Percentiles rank a stretch among this genome's conserved stretches.
These are phyloP conservation scores for Sporothrix protearum DNA, from an alignment of 2,329 filamentous ascomycete species.

Conservation along the genomic window DNA sequence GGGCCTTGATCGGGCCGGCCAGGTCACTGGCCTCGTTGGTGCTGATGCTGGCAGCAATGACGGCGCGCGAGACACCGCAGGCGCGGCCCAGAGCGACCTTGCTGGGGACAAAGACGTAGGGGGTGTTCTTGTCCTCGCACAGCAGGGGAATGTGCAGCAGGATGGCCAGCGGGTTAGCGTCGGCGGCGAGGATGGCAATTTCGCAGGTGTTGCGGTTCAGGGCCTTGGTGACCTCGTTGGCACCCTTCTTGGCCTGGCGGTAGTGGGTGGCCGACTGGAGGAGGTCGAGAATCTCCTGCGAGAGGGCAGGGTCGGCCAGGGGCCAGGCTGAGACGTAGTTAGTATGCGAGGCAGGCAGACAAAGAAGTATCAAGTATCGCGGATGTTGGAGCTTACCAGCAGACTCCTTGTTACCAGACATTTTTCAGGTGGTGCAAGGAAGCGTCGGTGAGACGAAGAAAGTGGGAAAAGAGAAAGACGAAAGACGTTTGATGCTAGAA, in stretches of 20 bases:
- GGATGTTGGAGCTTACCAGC: background rate
- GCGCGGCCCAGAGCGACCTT: slow-evolving; percentile 59
- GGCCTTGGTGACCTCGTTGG: slow-evolving; percentile 83
- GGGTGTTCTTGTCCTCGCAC: slow-evolving; percentile 70
- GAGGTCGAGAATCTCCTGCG: slow-evolving; percentile 73
- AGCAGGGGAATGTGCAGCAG: slow-evolving; percentile 85
- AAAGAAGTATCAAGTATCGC: background rate
- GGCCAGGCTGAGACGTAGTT: slow-evolving; percentile 28
- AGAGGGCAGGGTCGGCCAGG: slow-evolving; percentile 31
- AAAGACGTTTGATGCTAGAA: slow-evolving; percentile 11
- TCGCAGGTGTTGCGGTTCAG: slow-evolving; percentile 88
- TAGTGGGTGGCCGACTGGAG: slow-evolving; percentile 68
- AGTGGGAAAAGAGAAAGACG: background rate
- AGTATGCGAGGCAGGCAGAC: background rate
- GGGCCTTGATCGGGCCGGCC: slow-evolving; percentile 76
- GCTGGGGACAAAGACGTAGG: slow-evolving; percentile 31
- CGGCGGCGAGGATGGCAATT: slow-evolving; percentile 82
- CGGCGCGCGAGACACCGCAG: slow-evolving; percentile 81
- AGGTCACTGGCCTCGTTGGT: slow-evolving; percentile 89
- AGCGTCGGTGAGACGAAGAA: slow-evolving; percentile 1
- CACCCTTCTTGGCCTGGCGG: slow-evolving; percentile 82
- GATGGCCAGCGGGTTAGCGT: slow-evolving; percentile 83
- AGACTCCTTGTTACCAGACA: slow-evolving; percentile 26
- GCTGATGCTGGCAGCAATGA: slow-evolving; percentile 85
- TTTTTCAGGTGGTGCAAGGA: slow-evolving; percentile 18